Evolutionary conservation across 139 green algal species (phyloP), one percentile per base, ranked within the genome.

Genomic region (Picochlorum sp.): DNA sequence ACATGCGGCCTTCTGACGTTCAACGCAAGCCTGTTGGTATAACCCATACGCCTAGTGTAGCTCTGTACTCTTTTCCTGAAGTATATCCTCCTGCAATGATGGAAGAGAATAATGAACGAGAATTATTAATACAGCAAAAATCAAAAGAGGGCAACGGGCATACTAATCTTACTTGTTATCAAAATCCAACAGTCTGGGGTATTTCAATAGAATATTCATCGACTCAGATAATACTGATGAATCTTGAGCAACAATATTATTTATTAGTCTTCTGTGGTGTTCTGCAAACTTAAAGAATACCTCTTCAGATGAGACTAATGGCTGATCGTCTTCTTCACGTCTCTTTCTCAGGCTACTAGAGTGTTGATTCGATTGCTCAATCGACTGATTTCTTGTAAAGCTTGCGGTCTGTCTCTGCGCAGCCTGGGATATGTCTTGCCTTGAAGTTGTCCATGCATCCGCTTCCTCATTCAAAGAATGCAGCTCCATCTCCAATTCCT

Each of bases 161-260:
- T n/a, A 55, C 16, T 62, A 13, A 14, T 3, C 67, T 52, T 53
- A 57, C 85, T 98, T 98, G 80, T 97, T 97, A 75, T 96, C 89
- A 75, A 98, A 98, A 58, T 98, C 93, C 29, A 98, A 77, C 33
- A 98, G 77, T 35, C 77, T 70, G 16, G 90, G 85, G 20, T 66
- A 72, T 12, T 78, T 57, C 52, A 98, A 75, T 50, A 98, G 74
- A 14, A 84, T 73, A 9, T 68, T 55, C 37, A 97, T 64, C 13
- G 71, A 77, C 29, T 69, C 69, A 61, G 94, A 76, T 47, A 98
- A 83, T 67, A 98, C 69, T 18, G 54, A 28, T 0, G 83, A 82
- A 35, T 78, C 77, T 51, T 85, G 72, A 28, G 77, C 69, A 18
- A 98, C 54, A 57, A 96, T 85, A 12, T 81, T 75, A 68, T 98